Conservation (phyloP, 495 filamentous ascomycete genomes). For the Astrothelium macrocarpum region DNA sequence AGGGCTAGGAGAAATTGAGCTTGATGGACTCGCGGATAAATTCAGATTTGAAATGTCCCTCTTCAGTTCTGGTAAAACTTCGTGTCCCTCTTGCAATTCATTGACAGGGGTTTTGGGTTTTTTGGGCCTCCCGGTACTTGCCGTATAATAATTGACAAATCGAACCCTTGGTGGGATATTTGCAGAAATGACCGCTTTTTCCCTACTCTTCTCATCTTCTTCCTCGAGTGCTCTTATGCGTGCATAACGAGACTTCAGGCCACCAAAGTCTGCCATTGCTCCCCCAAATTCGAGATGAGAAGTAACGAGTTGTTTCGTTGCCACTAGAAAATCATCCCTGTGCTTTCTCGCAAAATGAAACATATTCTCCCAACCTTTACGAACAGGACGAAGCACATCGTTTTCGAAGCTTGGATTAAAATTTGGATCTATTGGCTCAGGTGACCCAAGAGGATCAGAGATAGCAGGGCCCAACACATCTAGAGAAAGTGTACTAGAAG, state of each 20-base stretch:
- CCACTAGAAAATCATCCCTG: slow-evolving; percentile 53
- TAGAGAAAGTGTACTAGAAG: neutral
- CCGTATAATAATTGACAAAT: slow-evolving; percentile 87
- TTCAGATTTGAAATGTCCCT: neutral
- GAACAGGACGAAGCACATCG: slow-evolving; percentile 54
- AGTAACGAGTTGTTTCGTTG: slow-evolving; percentile 61
- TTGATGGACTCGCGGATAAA: neutral
- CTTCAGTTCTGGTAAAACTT: neutral
- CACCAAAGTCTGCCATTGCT: slow-evolving; percentile 64
- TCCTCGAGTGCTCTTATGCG: slow-evolving; percentile 60
- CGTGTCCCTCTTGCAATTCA: slow-evolving; percentile 10
- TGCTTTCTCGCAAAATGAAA: slow-evolving; percentile 77
- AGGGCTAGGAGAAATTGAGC: slow-evolving; percentile 24
- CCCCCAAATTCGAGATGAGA: slow-evolving; percentile 78
- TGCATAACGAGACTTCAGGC: slow-evolving; percentile 59
- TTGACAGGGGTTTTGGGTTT: slow-evolving; percentile 27
- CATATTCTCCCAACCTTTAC: slow-evolving; percentile 55
- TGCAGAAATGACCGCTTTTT: slow-evolving; percentile 12
- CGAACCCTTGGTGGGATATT: slow-evolving; percentile 41
- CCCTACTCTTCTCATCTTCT: slow-evolving; percentile 38
- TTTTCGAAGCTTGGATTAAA: slow-evolving; percentile 68
- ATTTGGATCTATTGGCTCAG: slow-evolving; percentile 43
- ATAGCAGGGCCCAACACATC: neutral
- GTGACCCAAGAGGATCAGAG: neutral
- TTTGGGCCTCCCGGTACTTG: slow-evolving; percentile 61